Base-by-base conservation (phyloP, 1,284 basidiomycete genomes). In the Salmacisia buchloeana region DNA sequence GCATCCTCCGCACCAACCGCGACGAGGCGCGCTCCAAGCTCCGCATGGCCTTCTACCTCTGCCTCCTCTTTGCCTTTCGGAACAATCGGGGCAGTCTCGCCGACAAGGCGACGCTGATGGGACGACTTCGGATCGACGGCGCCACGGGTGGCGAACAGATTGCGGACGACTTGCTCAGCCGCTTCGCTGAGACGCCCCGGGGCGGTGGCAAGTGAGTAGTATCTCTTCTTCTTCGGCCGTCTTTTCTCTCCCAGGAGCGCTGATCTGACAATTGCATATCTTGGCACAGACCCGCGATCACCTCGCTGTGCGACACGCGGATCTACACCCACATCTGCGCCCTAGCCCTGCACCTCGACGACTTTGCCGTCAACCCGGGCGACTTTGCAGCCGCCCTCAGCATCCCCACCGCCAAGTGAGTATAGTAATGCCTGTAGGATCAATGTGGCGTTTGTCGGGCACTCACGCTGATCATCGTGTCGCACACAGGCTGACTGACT, bases 291-390 rank as follows among this genome's bases (percentile, higher is more conserved):
- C 49, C 49, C 15, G 34, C 34, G 25, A 64, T 74, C 59, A 71
- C 74, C 29, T 60, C 65, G 2, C 68, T 71, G 59, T 58, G 63
- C 46, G 69, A 78, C 62, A 76, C 75, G 18, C 72, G 72, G 46
- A 57, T 74, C 45, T 57, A 74, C n/a, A 72, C 76, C 0, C 67
- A 71, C 63, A 69, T 76, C 59, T 69, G 73, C 52, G 77, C 75
- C 18, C 62, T 79, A 1, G 69, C 66, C 0, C 65, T 79, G 43
- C 75, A 79, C 41, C 58, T 78, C 45, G 76, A 79, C 49, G 68
- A 72, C 54, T 79, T 76, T 61, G 63, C 68, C 12, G 64, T 79
- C 54, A 72, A 74, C 18, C 61, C 69, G 13, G 61, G 69, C 33
- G 43, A 54, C 6, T 25, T 72, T 2, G 61, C 70, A 2, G 58